Conservation (phyloP, 2,329 filamentous ascomycete species). For the Curvularia hawaiiensis region DNA sequence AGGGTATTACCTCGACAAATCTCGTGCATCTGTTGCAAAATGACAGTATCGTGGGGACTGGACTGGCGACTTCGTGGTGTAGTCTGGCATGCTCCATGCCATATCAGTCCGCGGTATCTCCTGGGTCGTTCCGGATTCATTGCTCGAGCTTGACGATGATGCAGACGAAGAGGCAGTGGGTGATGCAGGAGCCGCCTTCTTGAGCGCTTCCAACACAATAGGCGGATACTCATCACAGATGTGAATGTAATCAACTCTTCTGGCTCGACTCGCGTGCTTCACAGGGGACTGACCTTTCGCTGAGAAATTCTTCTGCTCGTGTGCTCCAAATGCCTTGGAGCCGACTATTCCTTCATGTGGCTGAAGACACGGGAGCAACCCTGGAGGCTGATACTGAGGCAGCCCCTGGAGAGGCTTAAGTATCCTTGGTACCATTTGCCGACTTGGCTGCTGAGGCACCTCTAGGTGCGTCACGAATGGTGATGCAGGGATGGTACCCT, state of each 20-base stretch:
- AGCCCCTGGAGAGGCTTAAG: slow-evolving; percentile 5
- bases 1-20: slow-evolving; percentile 18
- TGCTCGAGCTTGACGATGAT: slow-evolving; percentile 18
- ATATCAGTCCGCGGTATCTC: slow-evolving; percentile 30
- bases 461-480: not conserved
- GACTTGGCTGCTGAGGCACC: not conserved
- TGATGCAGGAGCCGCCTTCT: slow-evolving; percentile 7
- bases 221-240: slow-evolving; percentile 30
- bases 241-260: slow-evolving; percentile 27
- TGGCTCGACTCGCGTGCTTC: not conserved
- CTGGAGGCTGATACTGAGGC: slow-evolving; percentile 4
- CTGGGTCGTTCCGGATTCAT: slow-evolving; percentile 18
- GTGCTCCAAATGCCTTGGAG: slow-evolving; percentile 3
- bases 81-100: slow-evolving; percentile 17
- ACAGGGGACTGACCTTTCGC: not conserved
- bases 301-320: not conserved
- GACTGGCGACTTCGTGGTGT: slow-evolving; percentile 11
- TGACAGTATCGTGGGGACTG: slow-evolving; percentile 9
- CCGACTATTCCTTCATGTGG: not conserved
- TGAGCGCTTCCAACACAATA: slow-evolving; percentile 21
- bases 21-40: slow-evolving; percentile 10
- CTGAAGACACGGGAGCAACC: slow-evolving; percentile 1
- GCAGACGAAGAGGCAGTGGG: not conserved
- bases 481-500: slow-evolving; percentile 1
- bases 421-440: not conserved